These are phyloP conservation scores for Aphanoascus verrucosus DNA, from an alignment of 2,329 filamentous ascomycete genomes.

Conservation along the genomic window DNA sequence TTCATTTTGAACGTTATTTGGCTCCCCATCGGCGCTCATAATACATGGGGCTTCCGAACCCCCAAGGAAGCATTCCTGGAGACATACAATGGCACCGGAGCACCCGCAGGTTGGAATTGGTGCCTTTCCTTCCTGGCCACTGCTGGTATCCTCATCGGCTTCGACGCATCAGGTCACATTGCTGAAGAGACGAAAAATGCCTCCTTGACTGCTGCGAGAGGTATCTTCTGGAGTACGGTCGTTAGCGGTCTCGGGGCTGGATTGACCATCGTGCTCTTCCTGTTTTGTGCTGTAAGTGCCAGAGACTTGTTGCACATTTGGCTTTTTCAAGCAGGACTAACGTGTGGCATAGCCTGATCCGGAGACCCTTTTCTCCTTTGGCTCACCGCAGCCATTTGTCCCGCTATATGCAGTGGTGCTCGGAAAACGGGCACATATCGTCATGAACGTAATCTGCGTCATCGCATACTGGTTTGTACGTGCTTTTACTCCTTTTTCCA, in stretches of 20 bases:
- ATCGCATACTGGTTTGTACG: slow-evolving; percentile 42
- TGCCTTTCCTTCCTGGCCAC: slow-evolving; percentile 52
- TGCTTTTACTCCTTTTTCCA: slow-evolving; percentile 9
- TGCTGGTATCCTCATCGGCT: slow-evolving; percentile 50
- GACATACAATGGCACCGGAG: slow-evolving; percentile 49
- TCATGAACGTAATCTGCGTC: slow-evolving; percentile 51
- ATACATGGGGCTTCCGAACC: slow-evolving; percentile 49
- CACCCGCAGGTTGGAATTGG: slow-evolving; percentile 52
- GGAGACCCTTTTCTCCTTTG: slow-evolving; percentile 44
- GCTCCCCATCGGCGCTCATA: slow-evolving; percentile 47
- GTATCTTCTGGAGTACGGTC: slow-evolving; percentile 52
- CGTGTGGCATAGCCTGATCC: slow-evolving; percentile 38
- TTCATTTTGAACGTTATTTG: slow-evolving; percentile 52
- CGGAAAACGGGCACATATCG: slow-evolving; percentile 47
- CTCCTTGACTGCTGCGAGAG: slow-evolving; percentile 44
- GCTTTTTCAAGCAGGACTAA: slow-evolving; percentile 11
- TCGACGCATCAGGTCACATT: slow-evolving; percentile 51
- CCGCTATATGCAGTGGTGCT: slow-evolving; percentile 48
- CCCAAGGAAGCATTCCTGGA: slow-evolving; percentile 50
- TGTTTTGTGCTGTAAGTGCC: slow-evolving; percentile 45
- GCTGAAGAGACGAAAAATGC: slow-evolving; percentile 53
- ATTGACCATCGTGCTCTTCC: slow-evolving; percentile 46
- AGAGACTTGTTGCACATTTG: background rate
- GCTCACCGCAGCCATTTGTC: slow-evolving; percentile 49
- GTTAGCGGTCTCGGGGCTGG: slow-evolving; percentile 48